These are phyloP conservation scores for Russula emetica DNA, from an alignment of 768 basidiomycete genomes.

Conservation along the genomic window DNA sequence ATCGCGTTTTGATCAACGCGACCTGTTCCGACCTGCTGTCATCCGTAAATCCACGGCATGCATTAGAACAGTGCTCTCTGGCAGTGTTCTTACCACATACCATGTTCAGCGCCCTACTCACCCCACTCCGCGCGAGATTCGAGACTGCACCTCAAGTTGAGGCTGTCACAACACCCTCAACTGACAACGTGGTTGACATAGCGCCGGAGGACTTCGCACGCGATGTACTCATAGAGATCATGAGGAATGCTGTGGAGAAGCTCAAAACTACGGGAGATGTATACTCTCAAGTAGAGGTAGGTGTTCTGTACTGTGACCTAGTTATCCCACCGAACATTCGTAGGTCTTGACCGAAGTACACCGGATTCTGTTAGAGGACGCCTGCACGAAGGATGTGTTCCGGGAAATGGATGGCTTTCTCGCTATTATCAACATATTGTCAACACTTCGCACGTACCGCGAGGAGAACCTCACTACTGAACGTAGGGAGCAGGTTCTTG, in stretches of 20 bases:
- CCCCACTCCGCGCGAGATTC: slow-evolving; percentile 37
- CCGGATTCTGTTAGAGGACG: slow-evolving; percentile 61
- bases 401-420: slow-evolving; percentile 80
- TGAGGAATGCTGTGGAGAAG: slow-evolving; percentile 65
- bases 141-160: slow-evolving; percentile 25
- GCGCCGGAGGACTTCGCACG: slow-evolving; percentile 68
- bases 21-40: neutral
- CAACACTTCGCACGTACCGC: slow-evolving; percentile 45
- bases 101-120: slow-evolving; percentile 37
- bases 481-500: slow-evolving; percentile 38
- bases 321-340: slow-evolving; percentile 1
- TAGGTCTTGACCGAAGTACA: slow-evolving; percentile 66
- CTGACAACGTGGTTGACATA: slow-evolving; percentile 37
- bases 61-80: neutral
- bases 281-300: slow-evolving; percentile 50
- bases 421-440: slow-evolving; percentile 66
- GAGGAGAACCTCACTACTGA: slow-evolving; percentile 36
- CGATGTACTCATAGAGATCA: slow-evolving; percentile 65
- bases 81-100: neutral
- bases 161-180: slow-evolving; percentile 10
- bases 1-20: neutral
- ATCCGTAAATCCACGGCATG: slow-evolving; percentile 15
- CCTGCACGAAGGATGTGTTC: slow-evolving; percentile 67
- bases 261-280: slow-evolving; percentile 55
- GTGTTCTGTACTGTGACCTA: slow-evolving; percentile 17